A percentile compares a stretch with the other conserved stretches of the same genome.
These are phyloP conservation scores for Lathyrus tuberosus DNA, from an alignment of 306 rosid species.

Conservation along the genomic window DNA sequence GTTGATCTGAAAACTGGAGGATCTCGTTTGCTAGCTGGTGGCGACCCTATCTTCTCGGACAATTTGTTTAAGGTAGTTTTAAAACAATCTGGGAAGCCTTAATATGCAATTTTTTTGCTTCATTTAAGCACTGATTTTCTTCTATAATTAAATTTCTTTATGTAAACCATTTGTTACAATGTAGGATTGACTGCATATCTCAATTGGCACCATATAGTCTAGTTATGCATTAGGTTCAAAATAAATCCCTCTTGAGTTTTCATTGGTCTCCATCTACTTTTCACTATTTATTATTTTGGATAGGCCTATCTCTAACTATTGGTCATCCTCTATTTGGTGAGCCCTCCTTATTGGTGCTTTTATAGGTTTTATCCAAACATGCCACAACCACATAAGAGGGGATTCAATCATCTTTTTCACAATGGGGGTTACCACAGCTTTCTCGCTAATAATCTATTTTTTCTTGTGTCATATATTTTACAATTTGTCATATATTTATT, in stretches of 20 bases:
- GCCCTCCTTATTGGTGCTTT: not conserved
- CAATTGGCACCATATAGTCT: not conserved
- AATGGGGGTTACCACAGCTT: not conserved
- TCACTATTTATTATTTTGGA: too few relatives aligned
- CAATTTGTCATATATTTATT: slow-evolving; percentile 22
- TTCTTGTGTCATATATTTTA: not conserved
- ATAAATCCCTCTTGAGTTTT: slow-evolving; percentile 6
- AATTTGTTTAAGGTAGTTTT: slow-evolving; percentile 80
- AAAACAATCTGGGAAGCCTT: slow-evolving; percentile 29
- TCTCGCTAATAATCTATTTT: not conserved
- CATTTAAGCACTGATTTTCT: not conserved
- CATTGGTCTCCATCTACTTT: not conserved
- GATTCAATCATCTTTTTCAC: too few relatives aligned
- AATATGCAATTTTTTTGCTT: slow-evolving; percentile 12
- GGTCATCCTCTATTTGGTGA: slow-evolving; percentile 1
- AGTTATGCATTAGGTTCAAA: slow-evolving; percentile 1
- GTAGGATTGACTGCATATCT: not conserved
- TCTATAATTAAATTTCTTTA: slow-evolving; percentile 25
- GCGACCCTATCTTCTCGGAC: slow-evolving; percentile 79
- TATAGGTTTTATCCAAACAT: too few relatives aligned
- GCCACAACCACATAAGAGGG: too few relatives aligned
- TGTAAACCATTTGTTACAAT: not conserved
- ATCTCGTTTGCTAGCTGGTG: slow-evolving; percentile 86
- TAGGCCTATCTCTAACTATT: not conserved
- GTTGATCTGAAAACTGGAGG: slow-evolving; percentile 83